Evolutionary conservation across 1,139 yeast genomes (phyloP).

Genomic region (Debaryomyces psychrophilus): DNA sequence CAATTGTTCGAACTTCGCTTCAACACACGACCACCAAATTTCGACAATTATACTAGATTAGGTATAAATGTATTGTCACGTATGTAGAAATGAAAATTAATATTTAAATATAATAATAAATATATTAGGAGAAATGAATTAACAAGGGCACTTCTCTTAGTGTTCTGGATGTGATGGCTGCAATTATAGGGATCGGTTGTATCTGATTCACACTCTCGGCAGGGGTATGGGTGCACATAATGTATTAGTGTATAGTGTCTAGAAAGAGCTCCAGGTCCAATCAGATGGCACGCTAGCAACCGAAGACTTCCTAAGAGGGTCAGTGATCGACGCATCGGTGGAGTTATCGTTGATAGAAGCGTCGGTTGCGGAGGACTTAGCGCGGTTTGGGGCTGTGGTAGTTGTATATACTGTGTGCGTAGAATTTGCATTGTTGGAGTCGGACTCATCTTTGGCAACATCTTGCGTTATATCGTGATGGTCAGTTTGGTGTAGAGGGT

Average conservation of each 20-base stretch:
- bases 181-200: not conserved
- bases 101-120: not conserved
- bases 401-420: not conserved
- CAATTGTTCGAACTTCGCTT: not conserved
- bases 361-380: not conserved
- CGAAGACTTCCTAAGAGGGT: conserved; percentile 15
- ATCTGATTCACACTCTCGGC: not conserved
- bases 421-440: not conserved
- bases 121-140: not conserved
- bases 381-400: not conserved
- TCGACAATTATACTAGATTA: not conserved
- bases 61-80: conserved; percentile 1
- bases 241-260: conserved; percentile 6
- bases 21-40: not conserved
- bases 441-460: not conserved
- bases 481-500: not conserved
- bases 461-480: not conserved
- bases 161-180: not conserved
- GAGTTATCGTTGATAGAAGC: not conserved
- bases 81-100: not conserved
- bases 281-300: conserved; percentile 36
- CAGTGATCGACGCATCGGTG: not conserved
- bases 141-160: not conserved
- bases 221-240: not conserved
- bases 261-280: conserved; percentile 54